A percentile compares a stretch with the other conserved stretches of the same genome.
Conservation (phyloP, 306 rosid species). For the Sophora flavescens region DNA sequence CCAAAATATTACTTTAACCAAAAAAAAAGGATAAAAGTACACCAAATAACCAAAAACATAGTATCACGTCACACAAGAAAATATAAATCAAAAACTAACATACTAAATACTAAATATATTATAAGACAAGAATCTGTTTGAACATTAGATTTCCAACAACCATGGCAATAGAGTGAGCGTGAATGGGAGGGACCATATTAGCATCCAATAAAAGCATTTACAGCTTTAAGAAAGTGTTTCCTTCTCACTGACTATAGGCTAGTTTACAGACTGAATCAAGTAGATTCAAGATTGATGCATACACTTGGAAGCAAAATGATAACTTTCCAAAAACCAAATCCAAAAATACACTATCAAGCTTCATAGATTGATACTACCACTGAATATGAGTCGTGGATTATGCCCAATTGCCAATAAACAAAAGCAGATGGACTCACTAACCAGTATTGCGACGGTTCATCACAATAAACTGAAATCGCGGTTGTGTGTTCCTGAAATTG, state of each 20-base stretch:
- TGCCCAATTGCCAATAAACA: background rate
- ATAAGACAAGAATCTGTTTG: conserved; percentile 11
- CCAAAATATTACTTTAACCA: too few relatives aligned
- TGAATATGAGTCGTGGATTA: conserved; percentile 3
- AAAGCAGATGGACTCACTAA: conserved; percentile 42
- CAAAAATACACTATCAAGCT: background rate
- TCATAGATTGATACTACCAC: background rate
- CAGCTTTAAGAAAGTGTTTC: background rate
- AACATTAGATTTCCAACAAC: conserved; percentile 17
- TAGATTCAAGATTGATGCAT: conserved; percentile 4
- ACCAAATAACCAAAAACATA: conserved; percentile 34
- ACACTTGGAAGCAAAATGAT: conserved; percentile 14
- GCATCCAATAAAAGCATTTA: background rate
- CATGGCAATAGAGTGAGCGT: background rate
- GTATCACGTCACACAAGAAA: background rate
- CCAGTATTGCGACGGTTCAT: conserved; percentile 74
- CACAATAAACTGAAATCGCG: conserved; percentile 72
- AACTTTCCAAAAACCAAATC: conserved; percentile 23
- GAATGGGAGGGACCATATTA: background rate
- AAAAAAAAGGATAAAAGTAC: conserved; percentile 23
- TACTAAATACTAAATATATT: background rate
- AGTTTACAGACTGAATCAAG: conserved; percentile 12
- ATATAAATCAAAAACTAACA: conserved; percentile 15
- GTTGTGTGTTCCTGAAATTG: conserved; percentile 65
- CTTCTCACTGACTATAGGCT: background rate